These are phyloP conservation scores for Fusarium sp. DNA, from an alignment of 2,329 filamentous ascomycete genomes.

Conservation along the genomic window DNA sequence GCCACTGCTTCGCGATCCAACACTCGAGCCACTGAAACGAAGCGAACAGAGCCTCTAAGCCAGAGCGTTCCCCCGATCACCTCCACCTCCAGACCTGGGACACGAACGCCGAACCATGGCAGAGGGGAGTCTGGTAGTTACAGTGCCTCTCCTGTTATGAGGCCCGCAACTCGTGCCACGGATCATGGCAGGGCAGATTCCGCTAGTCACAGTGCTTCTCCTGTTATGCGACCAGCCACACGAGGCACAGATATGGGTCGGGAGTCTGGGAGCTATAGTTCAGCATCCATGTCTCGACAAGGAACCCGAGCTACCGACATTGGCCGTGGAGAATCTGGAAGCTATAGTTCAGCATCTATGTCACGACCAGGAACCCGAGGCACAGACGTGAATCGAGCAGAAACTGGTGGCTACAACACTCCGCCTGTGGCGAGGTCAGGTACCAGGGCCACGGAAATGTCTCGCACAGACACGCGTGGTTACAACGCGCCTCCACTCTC, in stretches of 20 bases:
- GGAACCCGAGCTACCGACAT: slow-evolving; percentile 45
- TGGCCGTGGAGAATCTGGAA: slow-evolving; percentile 48
- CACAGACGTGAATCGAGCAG: slow-evolving; percentile 30
- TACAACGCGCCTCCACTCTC: slow-evolving; percentile 60
- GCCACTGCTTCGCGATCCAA: slow-evolving; percentile 46
- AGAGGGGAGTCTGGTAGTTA: slow-evolving; percentile 33
- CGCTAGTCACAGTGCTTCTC: slow-evolving; percentile 49
- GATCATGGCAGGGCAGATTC: slow-evolving; percentile 40
- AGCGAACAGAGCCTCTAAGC: slow-evolving; percentile 33
- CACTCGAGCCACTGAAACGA: slow-evolving; percentile 37
- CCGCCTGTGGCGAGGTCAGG: slow-evolving; percentile 44
- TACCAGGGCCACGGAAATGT: slow-evolving; percentile 43
- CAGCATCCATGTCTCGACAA: slow-evolving; percentile 44
- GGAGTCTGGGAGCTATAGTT: slow-evolving; percentile 50
- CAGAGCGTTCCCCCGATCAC: slow-evolving; percentile 33
- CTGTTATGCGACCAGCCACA: slow-evolving; percentile 58
- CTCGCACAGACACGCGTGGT: slow-evolving; percentile 39
- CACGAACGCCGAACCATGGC: slow-evolving; percentile 5
- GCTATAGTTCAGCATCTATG: slow-evolving; percentile 37
- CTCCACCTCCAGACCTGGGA: slow-evolving; percentile 3
- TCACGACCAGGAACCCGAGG: slow-evolving; percentile 36
- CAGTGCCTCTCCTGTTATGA: slow-evolving; percentile 54
- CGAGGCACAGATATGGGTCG: slow-evolving; percentile 35
- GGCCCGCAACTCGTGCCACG: slow-evolving; percentile 32
- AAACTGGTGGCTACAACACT: slow-evolving; percentile 23